Conservation (phyloP, 2,329 filamentous ascomycete genomes). For the Diaporthe vaccinii region DNA sequence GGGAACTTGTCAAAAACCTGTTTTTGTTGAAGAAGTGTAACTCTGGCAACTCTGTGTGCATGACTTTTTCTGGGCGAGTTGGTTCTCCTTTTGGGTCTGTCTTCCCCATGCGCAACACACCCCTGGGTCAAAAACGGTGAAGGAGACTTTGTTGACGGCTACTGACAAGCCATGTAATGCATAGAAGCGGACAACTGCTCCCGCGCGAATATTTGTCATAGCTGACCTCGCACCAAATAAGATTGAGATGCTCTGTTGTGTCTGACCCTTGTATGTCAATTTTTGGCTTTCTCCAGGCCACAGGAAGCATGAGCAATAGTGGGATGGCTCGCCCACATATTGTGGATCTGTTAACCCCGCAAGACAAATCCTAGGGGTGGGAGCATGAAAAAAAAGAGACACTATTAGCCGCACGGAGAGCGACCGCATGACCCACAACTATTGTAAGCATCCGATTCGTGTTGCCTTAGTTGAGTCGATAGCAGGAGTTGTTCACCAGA, state of each 20-base stretch:
- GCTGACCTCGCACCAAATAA: background rate
- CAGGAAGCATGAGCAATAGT: background rate
- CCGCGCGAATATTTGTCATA: background rate
- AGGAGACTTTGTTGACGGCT: background rate
- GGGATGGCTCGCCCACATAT: slow-evolving; percentile 8
- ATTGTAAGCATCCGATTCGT: slow-evolving; percentile 21
- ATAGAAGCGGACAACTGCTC: background rate
- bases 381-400: slow-evolving; percentile 13
- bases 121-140: background rate
- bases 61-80: slow-evolving; percentile 22
- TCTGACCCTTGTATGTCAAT: background rate
- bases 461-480: background rate
- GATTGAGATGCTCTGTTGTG: background rate
- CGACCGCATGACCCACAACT: slow-evolving; percentile 17
- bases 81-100: background rate
- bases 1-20: slow-evolving; percentile 31
- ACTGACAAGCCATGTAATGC: background rate
- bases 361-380: slow-evolving; percentile 21
- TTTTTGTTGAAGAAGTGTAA: slow-evolving; percentile 19
- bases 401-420: slow-evolving; percentile 31
- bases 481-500: background rate
- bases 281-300: slow-evolving; percentile 2
- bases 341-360: slow-evolving; percentile 22
- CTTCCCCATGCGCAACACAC: background rate
- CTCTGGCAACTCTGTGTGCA: slow-evolving; percentile 23